Conservation (phyloP, 306 rosid genomes). For the Citrullus mucosospermus region DNA sequence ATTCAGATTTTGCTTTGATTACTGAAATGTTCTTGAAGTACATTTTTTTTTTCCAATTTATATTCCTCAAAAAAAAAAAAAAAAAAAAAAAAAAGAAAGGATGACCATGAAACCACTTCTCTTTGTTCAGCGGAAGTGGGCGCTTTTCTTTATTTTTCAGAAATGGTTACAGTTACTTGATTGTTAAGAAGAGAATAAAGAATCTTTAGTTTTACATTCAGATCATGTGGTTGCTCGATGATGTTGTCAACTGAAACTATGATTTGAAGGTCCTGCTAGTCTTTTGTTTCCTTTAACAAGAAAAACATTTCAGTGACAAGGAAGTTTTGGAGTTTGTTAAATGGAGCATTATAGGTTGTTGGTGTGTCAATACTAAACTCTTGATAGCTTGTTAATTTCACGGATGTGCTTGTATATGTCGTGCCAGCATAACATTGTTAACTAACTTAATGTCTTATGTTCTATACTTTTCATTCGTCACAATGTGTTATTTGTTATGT, state of each 20-base stretch:
- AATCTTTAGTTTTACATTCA: not conserved
- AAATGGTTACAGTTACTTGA: not conserved
- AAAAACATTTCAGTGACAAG: not conserved
- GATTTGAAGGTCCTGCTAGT: not conserved
- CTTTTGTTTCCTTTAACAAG: not conserved
- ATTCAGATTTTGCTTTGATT: not conserved
- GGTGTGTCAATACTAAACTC: not conserved
- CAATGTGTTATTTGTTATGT: not conserved
- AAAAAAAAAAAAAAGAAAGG: not conserved
- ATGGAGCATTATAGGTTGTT: not conserved
- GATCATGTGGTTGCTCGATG: not conserved
- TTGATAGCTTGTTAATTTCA: not conserved
- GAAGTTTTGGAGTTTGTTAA: not conserved
- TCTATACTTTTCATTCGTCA: not conserved
- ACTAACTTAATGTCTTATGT: not conserved
- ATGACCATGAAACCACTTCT: not conserved
- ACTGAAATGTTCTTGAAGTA: not conserved
- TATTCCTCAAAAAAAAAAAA: not conserved
- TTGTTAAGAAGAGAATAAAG: not conserved
- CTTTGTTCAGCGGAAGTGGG: not conserved
- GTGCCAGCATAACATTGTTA: not conserved
- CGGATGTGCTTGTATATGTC: not conserved
- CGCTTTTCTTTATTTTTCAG: not conserved
- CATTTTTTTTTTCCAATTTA: not conserved
- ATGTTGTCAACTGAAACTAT: not conserved